phyloP scores from a whole-genome alignment of 2,329 filamentous ascomycete genomes.

The Aspergillus sp. region DNA sequence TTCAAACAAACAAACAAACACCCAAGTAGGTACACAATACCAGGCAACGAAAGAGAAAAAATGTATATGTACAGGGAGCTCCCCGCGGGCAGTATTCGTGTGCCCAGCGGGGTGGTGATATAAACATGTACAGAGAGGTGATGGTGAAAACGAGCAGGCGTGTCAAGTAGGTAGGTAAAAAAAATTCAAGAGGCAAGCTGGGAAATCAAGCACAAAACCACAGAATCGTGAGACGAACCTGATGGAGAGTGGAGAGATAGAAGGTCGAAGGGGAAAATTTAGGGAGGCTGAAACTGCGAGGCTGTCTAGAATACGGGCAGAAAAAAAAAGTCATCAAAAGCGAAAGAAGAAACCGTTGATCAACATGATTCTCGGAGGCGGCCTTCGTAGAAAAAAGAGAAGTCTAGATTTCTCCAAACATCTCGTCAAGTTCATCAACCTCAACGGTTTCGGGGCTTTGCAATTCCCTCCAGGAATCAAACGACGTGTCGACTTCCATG shows the following conservation, averaged over 20 bases:
- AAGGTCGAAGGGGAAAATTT: background rate
- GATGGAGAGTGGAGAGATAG: background rate
- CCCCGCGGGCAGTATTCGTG: background rate
- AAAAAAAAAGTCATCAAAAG: background rate
- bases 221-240: background rate
- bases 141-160: conserved; percentile 3
- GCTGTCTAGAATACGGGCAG: no score
- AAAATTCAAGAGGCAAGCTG: background rate
- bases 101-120: background rate
- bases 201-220: conserved; percentile 2
- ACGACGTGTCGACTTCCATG: conserved; percentile 32
- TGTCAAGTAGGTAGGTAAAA: no score
- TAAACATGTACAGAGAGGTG: conserved; percentile 9
- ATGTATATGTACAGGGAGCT: conserved; percentile 2
- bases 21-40: background rate
- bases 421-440: conserved; percentile 82
- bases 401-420: conserved; percentile 65
- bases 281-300: background rate
- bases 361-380: no score
- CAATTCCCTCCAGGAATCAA: conserved; percentile 52
- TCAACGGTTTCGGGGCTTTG: conserved; percentile 80
- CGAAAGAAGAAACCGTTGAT: background rate
- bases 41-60: background rate
- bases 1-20: background rate
- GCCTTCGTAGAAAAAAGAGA: background rate